Evolutionary conservation across 257 asterid species (phyloP).

Genomic region (Salvia miltiorrhiza): DNA sequence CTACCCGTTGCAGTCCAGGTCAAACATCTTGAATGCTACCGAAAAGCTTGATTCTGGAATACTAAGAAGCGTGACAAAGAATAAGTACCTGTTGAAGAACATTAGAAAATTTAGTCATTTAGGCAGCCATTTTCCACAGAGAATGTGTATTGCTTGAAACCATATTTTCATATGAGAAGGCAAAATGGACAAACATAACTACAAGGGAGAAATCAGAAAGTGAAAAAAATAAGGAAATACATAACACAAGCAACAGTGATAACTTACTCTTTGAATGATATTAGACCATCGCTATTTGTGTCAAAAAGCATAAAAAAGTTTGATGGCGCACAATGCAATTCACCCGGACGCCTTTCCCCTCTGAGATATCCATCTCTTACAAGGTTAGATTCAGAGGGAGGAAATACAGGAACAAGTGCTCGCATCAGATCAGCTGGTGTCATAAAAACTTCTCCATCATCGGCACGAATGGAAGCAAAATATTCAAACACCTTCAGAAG

Average conservation of each 20-base stretch:
- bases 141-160: slow-evolving; percentile 16
- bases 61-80: slow-evolving; percentile 84
- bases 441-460: slow-evolving; percentile 68
- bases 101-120: slow-evolving; percentile 21
- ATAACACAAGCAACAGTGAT: slow-evolving; percentile 5
- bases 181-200: background rate
- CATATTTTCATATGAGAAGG: background rate
- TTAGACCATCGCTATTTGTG: slow-evolving; percentile 69
- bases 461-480: slow-evolving; percentile 61
- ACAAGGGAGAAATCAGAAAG: background rate
- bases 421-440: slow-evolving; percentile 96
- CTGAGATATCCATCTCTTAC: slow-evolving; percentile 87
- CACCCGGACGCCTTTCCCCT: slow-evolving; percentile 93
- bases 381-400: slow-evolving; percentile 84
- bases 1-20: slow-evolving; percentile 75
- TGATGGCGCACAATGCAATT: slow-evolving; percentile 75
- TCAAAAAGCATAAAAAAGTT: slow-evolving; percentile 89
- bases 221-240: background rate
- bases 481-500: slow-evolving; percentile 68
- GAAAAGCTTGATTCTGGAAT: slow-evolving; percentile 92
- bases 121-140: background rate
- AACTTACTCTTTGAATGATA: slow-evolving; percentile 87
- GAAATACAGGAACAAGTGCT: slow-evolving; percentile 93
- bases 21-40: slow-evolving; percentile 94
- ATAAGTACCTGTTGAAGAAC: slow-evolving; percentile 66